Percentiles rank a stretch among this genome's conserved stretches.
These are phyloP conservation scores for Jacaranda copaia DNA, from an alignment of 257 asterid species.

Conservation along the genomic window DNA sequence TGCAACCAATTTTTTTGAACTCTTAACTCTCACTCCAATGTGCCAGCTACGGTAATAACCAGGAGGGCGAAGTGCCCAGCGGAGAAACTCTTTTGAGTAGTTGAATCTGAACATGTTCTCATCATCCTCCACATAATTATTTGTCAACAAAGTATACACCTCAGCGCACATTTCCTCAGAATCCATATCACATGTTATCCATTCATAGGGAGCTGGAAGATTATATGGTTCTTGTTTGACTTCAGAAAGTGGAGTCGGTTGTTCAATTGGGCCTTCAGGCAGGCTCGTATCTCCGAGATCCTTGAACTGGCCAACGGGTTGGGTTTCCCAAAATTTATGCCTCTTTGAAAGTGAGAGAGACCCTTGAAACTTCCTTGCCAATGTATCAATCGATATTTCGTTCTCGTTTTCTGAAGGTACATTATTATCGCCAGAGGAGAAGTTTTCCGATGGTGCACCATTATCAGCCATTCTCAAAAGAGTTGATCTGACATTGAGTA, in stretches of 20 bases:
- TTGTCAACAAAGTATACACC: conserved; percentile 70
- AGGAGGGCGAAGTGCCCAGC: conserved; percentile 90
- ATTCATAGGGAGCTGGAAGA: conserved; percentile 83
- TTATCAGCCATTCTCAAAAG: conserved; percentile 57
- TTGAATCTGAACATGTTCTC: conserved; percentile 90
- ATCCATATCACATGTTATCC: conserved; percentile 82
- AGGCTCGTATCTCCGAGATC: conserved; percentile 73
- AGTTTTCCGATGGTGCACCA: conserved; percentile 47
- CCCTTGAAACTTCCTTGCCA: conserved; percentile 70
- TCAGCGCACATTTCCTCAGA: conserved; percentile 77
- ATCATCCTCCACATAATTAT: conserved; percentile 84
- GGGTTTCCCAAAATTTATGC: conserved; percentile 95
- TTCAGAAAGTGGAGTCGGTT: conserved; percentile 71
- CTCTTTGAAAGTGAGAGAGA: conserved; percentile 71
- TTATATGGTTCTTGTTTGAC: conserved; percentile 89
- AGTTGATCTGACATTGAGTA: conserved; percentile 29
- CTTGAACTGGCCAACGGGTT: conserved; percentile 90
- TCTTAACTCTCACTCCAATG: conserved; percentile 82
- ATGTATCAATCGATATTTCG: conserved; percentile 56
- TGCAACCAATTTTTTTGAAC: conserved; percentile 83
- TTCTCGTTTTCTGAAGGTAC: conserved; percentile 50
- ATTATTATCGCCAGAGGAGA: conserved; percentile 46
- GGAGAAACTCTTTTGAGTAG: conserved; percentile 86
- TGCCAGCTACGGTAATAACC: conserved; percentile 82
- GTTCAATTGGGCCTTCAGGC: conserved; percentile 87